phyloP scores from a whole-genome alignment of 2,329 filamentous ascomycete species.

The Pestalotiopsis sp. region DNA sequence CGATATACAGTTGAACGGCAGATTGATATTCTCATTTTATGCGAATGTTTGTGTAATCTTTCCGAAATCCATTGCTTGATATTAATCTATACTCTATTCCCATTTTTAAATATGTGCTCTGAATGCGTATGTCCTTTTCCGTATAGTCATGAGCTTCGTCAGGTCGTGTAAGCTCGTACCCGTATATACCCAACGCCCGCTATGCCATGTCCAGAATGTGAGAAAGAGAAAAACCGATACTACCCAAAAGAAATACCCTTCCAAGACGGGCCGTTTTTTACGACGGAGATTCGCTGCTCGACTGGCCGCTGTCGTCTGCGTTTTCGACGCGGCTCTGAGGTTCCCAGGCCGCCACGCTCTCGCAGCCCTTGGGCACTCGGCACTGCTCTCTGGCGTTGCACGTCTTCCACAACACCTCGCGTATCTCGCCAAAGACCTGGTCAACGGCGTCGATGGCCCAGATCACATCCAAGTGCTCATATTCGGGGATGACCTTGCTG shows the following conservation, averaged over 20 bases:
- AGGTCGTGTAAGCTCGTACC: conserved; percentile 2
- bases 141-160: conserved; percentile 10
- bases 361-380: conserved; percentile 66
- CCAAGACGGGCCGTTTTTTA: conserved; percentile 7
- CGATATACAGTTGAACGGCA: no score
- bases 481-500: conserved; percentile 79
- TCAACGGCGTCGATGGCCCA: conserved; percentile 91
- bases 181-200: background rate
- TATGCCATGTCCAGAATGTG: background rate
- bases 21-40: no score
- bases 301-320: conserved; percentile 28
- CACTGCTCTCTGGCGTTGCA: conserved; percentile 58
- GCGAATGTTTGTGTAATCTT: no score
- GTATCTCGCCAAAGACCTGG: conserved; percentile 79
- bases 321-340: conserved; percentile 18
- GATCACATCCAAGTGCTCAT: conserved; percentile 92
- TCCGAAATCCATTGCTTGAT: background rate
- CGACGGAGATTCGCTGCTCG: conserved; percentile 32
- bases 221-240: background rate
- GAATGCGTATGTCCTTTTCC: background rate
- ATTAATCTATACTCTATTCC: background rate
- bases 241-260: background rate
- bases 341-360: conserved; percentile 47
- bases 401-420: conserved; percentile 84
- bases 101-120: background rate